Evolutionary conservation across 805 yeast genomes (phyloP).

Genomic region (Schwanniomyces polymorphus): DNA sequence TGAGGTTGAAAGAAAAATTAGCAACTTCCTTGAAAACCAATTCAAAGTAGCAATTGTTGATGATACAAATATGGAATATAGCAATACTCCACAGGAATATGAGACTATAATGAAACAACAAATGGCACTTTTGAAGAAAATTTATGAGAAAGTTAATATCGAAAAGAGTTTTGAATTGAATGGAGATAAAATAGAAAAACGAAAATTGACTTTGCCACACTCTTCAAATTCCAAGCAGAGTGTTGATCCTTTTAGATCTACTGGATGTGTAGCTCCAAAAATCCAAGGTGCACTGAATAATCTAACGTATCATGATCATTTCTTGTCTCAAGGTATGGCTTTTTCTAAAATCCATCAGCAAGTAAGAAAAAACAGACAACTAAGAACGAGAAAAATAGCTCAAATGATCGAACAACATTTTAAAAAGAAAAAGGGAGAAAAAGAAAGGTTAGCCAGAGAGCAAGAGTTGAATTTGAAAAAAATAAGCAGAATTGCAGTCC

Average conservation of each 20-base stretch:
- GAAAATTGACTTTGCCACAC: conserved; percentile 47
- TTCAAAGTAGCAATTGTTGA: conserved; percentile 38
- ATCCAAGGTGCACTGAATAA: conserved; percentile 42
- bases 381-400: conserved; percentile 71
- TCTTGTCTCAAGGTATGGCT: conserved; percentile 72
- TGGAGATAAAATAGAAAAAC: conserved; percentile 49
- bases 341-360: conserved; percentile 72
- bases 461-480: conserved; percentile 67
- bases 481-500: conserved; percentile 78
- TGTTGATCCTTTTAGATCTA: conserved; percentile 47
- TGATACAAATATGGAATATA: conserved; percentile 32
- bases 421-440: conserved; percentile 82
- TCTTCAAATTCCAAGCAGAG: conserved; percentile 38
- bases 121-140: conserved; percentile 45
- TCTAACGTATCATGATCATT: conserved; percentile 67
- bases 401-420: conserved; percentile 85
- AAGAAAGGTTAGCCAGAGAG: conserved; percentile 75
- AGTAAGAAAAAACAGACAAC: conserved; percentile 59
- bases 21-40: conserved; percentile 23
- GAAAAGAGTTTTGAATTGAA: conserved; percentile 40
- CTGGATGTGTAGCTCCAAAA: conserved; percentile 40
- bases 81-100: conserved; percentile 53
- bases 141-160: conserved; percentile 33
- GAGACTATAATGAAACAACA: conserved; percentile 58
- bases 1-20: conserved; percentile 23